Evolutionary conservation across 2,329 filamentous ascomycete genomes (phyloP), one percentile per base, ranked within the genome.

Genomic region (Cercospora janseana): DNA sequence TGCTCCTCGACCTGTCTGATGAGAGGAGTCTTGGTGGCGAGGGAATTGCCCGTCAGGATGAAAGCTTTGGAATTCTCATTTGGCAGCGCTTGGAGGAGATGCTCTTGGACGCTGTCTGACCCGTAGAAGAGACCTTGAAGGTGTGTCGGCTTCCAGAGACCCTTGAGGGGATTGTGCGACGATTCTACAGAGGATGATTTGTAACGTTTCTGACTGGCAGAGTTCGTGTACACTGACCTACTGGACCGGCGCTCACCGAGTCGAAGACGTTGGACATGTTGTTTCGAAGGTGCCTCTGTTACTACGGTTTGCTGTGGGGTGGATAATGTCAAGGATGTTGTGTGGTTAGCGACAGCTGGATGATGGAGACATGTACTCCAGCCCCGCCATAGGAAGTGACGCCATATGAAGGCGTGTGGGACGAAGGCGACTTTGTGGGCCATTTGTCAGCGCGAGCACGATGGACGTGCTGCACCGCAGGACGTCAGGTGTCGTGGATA

Each of bases 21-120:
- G 6, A 81, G 67, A 0, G 71, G 67, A 0, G 79, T 81, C 58
- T 79, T 81, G 32, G 64, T 76, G 5, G 76, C 75, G 5, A 81
- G 70, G 0, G 78, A 80, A 32, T 65, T 69, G 18, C 78, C 77
- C 1, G 79, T 81, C 35, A 81, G 74, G 59, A 81, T 77, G 65
- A 80, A 81, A 1, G 78, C 79, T 66, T 79, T 79, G 44, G 76
- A 79, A 3, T 60, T 62, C 3, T 66, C 59, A 8, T 52, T 68
- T 0, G 71, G 76, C 0, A 80, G 70, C 43, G 67, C 70, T 15
- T 69, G 65, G 9, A 75, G 52, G 2, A 80, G 66, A 55, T 80
- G 68, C 7, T 72, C 70, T 49, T 69, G 51, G 3, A 80, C 77
- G 6, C 70, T 73, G 20, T 69, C 61, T 4, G 72, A 61, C 10